Base-by-base conservation (phyloP, 2,329 filamentous ascomycete genomes). In the Ascochyta viciae-villosae region DNA sequence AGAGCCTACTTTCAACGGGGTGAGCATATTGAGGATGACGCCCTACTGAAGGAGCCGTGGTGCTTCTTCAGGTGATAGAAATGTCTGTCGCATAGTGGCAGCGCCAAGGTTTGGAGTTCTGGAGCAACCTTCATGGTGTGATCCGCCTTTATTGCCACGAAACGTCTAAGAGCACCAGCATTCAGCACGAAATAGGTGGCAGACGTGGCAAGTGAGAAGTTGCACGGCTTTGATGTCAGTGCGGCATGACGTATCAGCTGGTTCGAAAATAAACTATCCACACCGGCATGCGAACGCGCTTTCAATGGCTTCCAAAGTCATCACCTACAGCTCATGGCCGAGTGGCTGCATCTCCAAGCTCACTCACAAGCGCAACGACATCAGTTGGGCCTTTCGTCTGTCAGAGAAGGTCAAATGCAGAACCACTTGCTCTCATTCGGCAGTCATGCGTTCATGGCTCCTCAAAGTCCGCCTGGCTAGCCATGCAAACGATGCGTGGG, bases 401-500 rank as follows among this genome's bases (percentile, higher is more conserved):
- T 22, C 22, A 13, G 10, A 26, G 15, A 29, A 22, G 2, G 6
- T 23, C 15, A 19, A n/a, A 4, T 37, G 24, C 16, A 22, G 16
- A 37, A 26, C 34, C 19, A 15, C 38, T 15, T 9, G 16, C 8
- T 19, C 24, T 49, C 26, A 54, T 49, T 55, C 29, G 52, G 31
- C 35, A 37, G 16, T 23, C 5, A 29, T 2, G 34, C 23, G 31
- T 35, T 26, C 37, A 31, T 10, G 27, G 27, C 22, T 27, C 19
- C 44, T 55, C 45, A 9, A 29, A 8, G 26, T 15, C 45, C 23
- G n/a, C 27, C 13, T 27, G 15, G n/a, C 31, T 16, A 40, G 45
- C 19, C 8, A 13, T 33, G 29, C 52, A 55, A 55, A 55, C 52
- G 52, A 41, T 45, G 29, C 35, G 29, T 41, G 35, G 29, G 10